Conservation (phyloP, 495 filamentous ascomycete species). For the Pyrenopolyporus hunteri region DNA sequence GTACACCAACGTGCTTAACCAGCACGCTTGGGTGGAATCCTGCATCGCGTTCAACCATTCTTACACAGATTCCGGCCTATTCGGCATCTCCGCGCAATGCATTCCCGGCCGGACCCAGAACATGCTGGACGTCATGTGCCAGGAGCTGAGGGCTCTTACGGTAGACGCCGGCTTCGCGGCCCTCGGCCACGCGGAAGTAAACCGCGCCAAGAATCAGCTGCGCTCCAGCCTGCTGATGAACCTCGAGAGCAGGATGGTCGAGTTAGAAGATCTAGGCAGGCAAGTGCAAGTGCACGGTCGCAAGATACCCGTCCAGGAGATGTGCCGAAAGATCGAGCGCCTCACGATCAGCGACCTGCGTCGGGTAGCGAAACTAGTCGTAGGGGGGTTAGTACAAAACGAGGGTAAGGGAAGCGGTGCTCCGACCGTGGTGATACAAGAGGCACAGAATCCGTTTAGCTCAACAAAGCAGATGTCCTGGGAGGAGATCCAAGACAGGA, state of each 20-base stretch:
- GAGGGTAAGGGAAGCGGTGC: slow-evolving; percentile 79
- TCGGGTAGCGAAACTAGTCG: slow-evolving; percentile 80
- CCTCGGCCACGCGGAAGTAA: slow-evolving; percentile 80
- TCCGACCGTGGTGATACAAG: slow-evolving; percentile 94
- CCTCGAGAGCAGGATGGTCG: slow-evolving; percentile 94
- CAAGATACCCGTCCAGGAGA: slow-evolving; percentile 89
- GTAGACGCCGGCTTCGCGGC: slow-evolving; percentile 70
- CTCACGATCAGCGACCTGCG: slow-evolving; percentile 82
- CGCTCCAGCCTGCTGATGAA: slow-evolving; percentile 94
- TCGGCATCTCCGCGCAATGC: slow-evolving; percentile 90
- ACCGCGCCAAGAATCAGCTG: slow-evolving; percentile 98
- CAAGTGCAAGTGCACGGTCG: slow-evolving; percentile 95
- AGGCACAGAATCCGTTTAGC: slow-evolving; percentile 65
- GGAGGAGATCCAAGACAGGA: slow-evolving; percentile 86
- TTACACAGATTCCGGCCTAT: slow-evolving; percentile 93
- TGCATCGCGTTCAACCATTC: slow-evolving; percentile 96
- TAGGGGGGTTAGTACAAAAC: slow-evolving; percentile 79
- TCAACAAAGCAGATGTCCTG: slow-evolving; percentile 68
- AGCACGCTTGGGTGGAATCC: slow-evolving; percentile 94
- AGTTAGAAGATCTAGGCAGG: slow-evolving; percentile 94
- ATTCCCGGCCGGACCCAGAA: slow-evolving; percentile 71
- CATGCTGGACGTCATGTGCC: slow-evolving; percentile 93
- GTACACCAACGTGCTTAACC: slow-evolving; percentile 97
- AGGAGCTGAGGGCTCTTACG: slow-evolving; percentile 80
- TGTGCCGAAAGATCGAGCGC: slow-evolving; percentile 84